Conservation (phyloP, 345 rosid species). For the Citrus hindsii region DNA sequence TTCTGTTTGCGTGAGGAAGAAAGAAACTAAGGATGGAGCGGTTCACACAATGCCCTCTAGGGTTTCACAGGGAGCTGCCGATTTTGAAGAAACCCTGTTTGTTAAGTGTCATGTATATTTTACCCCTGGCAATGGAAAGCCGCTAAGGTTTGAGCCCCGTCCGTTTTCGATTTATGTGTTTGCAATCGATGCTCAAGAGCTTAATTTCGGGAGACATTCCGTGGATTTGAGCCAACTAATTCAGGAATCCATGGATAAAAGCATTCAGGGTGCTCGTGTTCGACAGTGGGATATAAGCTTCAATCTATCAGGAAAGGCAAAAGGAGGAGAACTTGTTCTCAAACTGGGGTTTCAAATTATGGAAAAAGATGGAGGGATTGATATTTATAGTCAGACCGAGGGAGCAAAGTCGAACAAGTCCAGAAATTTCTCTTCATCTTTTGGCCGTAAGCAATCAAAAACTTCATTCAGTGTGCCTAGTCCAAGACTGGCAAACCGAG, state of each 20-base stretch:
- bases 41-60: constrained; percentile 93
- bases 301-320: constrained; percentile 79
- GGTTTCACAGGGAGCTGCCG: constrained; percentile 84
- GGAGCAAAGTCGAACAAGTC: constrained; percentile 42
- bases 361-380: constrained; percentile 94
- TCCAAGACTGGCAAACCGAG: constrained; percentile 64
- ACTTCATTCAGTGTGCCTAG: constrained; percentile 86
- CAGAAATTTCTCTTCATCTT: constrained; percentile 42
- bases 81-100: constrained; percentile 88
- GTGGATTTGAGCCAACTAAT: constrained; percentile 73
- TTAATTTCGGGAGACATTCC: constrained; percentile 64
- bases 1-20: constrained; percentile 80
- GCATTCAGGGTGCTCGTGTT: constrained; percentile 62
- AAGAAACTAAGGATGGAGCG: constrained; percentile 76
- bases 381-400: constrained; percentile 62
- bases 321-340: constrained; percentile 78
- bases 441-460: constrained; percentile 77
- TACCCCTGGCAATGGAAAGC: constrained; percentile 51
- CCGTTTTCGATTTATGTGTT: constrained; percentile 64
- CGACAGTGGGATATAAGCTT: constrained; percentile 90
- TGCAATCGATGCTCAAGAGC: constrained; percentile 83
- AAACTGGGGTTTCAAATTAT: constrained; percentile 88
- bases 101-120: constrained; percentile 76
- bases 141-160: constrained; percentile 71
- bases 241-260: constrained; percentile 82